Percentiles rank a stretch among this genome's conserved stretches.
phyloP scores from a whole-genome alignment of 306 rosid genomes.

The Alnus glutinosa region DNA sequence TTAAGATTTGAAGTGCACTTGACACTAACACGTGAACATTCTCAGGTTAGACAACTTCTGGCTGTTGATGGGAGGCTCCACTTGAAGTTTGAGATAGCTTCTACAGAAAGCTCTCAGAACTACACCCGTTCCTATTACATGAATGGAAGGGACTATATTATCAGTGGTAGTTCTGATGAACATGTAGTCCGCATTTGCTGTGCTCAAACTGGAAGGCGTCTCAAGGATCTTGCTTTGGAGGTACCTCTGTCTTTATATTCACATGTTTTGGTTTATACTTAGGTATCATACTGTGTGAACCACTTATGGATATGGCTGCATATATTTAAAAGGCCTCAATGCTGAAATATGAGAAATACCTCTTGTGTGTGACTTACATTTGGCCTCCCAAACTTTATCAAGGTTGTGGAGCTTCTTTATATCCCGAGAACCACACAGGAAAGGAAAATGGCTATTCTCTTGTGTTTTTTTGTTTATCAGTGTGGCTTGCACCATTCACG shows the following conservation, averaged over 20 bases:
- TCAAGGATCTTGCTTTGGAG: constrained; percentile 79
- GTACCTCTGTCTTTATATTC: constrained; percentile 39
- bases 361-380: not conserved
- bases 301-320: not conserved
- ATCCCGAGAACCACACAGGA: not conserved
- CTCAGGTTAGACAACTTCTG: constrained; percentile 74
- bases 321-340: not conserved
- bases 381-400: not conserved
- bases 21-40: constrained; percentile 31
- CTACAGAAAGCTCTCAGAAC: constrained; percentile 70
- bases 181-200: constrained; percentile 80
- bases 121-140: constrained; percentile 84
- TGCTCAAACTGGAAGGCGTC: constrained; percentile 83
- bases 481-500: not conserved
- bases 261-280: not conserved
- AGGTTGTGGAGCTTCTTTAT: not conserved
- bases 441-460: not conserved
- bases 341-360: not conserved
- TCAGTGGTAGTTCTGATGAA: constrained; percentile 89
- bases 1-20: not conserved
- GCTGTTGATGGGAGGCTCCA: constrained; percentile 89
- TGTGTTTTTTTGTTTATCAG: not conserved
- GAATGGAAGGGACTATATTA: constrained; percentile 85
- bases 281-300: not conserved
- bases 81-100: constrained; percentile 68